Evolutionary conservation across 768 basidiomycete genomes (phyloP), one percentile per base, ranked within the genome.

Genomic region (Boletales sp.): DNA sequence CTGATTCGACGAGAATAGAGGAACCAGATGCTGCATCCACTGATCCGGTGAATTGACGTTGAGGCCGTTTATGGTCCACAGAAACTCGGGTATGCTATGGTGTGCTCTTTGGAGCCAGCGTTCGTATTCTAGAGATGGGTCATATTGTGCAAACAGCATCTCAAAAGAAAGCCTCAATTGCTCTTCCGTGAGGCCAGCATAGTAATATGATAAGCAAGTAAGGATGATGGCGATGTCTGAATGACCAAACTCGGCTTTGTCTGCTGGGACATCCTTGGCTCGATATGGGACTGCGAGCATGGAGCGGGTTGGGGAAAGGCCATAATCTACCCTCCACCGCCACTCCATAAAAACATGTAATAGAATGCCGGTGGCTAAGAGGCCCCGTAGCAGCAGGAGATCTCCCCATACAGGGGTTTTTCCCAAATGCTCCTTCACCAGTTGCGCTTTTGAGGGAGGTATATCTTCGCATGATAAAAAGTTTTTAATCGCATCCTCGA

Each of bases 1-100:
- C 18, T 53, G 50, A 44, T 65, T 65, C 31, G 48, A 45, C 5
- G 56, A 56, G 52, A 78, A 74, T 1, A 63, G 48, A 13, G 70
- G 73, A 21, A 67, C 50, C 6, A 79, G 50, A 8, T 51, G 19
- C 8, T 5, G 49, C 13, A 45, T 51, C 30, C 60, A 57, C 54
- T 72, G 74, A 2, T 62, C 56, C 3, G 49, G 40, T 43, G 78
- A 77, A 25, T 72, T 57, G 18, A 66, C 44, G 46, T 81, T 81
- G 28, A 81, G 53, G 0, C 72, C 72, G n/a, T 54, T 66, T 32
- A 74, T 50, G 15, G 64, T 57, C 10, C 55, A 65, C 8, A 77
- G 51, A 12, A 35, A 28, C 0, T 25, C 4, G 3, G 75, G 76
- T 13, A 77, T 51, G 6, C 17, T 41, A 40, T 49, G 41, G 55